Evolutionary conservation across 2,329 filamentous ascomycete species (phyloP), one percentile per base, ranked within the genome.

Genomic region (Cladosporium halotolerans): DNA sequence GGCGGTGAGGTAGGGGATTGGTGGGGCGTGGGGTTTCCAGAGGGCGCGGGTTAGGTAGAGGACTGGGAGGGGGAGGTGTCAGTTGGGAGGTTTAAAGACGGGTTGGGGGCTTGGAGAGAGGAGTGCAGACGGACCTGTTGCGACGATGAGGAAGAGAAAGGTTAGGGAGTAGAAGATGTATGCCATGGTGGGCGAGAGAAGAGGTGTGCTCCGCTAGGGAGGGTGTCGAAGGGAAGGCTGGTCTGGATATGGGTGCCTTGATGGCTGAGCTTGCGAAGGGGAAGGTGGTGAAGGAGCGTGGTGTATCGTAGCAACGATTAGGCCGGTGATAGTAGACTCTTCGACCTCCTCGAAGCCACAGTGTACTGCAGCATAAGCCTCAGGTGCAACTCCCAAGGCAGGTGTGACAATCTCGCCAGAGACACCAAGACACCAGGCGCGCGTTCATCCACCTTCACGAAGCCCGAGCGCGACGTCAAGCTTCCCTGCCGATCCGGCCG

Each of bases 121-220:
- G n/a, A n/a, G n/a, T n/a, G n/a, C n/a, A n/a, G n/a, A 33, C 74
- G 56, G 76, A 87, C 84, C 74, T 53, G 89, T 93, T 55, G 84
- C 85, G 60, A 80, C 66, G 62, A 91, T 66, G 64, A 96, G 77
- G 67, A 87, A 78, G 62, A 85, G 70, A 68, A 96, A 80, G 65
- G 82, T 82, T 59, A 91, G 70, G 62, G 81, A 83, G 75, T 90
- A 95, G 73, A 95, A 81, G 59, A 95, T 69, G 75, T 91, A 93
- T 58, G 75, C 78, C 89, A 95, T 95, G 62, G 63, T 54, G 23
- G 54, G 19, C 36, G 39, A 18, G n/a, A 6, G 34, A 9, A 11
- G 10, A 3, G 34, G 10, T n/a, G 34, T 36, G 34, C n/a, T 36
- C n/a, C n/a, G 23, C 23, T 28, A 28, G 23, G 3, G 23, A 28